These are phyloP conservation scores for Paraleonurus japonicus DNA, from an alignment of 257 asterid species.

Conservation along the genomic window DNA sequence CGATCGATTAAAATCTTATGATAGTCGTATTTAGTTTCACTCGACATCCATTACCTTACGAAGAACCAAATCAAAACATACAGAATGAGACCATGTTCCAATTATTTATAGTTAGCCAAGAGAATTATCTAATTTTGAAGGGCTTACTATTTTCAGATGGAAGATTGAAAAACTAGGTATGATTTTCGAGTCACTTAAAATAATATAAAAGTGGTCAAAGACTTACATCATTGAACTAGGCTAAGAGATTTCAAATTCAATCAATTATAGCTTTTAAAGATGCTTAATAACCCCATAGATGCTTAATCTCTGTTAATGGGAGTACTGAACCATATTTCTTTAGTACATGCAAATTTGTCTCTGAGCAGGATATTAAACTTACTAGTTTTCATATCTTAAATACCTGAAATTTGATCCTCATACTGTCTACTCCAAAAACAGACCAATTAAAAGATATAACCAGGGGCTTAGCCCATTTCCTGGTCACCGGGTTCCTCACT, in stretches of 20 bases:
- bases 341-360: slow-evolving; percentile 1
- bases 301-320: neutral
- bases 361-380: neutral
- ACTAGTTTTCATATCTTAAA: neutral
- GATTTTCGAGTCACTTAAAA: neutral
- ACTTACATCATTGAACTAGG: neutral
- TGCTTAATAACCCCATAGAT: neutral
- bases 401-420: neutral
- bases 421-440: too few species aligned
- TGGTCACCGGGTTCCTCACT: too few species aligned
- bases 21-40: neutral
- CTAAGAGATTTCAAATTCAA: neutral
- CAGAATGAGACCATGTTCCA: neutral
- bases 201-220: neutral
- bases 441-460: too few species aligned
- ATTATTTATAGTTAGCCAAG: neutral
- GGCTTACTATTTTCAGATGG: neutral
- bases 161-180: neutral
- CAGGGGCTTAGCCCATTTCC: too few species aligned
- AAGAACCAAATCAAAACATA: neutral
- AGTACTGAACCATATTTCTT: neutral
- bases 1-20: slow-evolving; percentile 4
- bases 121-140: neutral
- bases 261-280: neutral
- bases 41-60: neutral